phyloP scores from a whole-genome alignment of 257 asterid genomes.

The Solanum tacnaense region DNA sequence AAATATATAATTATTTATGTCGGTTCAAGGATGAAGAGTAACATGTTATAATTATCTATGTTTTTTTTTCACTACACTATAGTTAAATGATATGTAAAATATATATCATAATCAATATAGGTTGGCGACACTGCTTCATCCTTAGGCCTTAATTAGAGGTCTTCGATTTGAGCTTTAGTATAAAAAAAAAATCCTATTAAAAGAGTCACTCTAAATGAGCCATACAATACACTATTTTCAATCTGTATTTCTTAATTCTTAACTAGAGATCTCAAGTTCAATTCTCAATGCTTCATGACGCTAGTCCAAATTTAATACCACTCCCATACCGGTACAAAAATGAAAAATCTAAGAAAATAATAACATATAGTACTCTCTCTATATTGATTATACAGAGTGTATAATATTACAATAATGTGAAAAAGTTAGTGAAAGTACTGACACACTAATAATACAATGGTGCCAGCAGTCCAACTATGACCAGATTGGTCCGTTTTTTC shows the following conservation, averaged over 20 bases:
- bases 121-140: fast-evolving
- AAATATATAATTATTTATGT: too few species aligned
- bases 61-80: not conserved
- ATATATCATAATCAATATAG: too few species aligned
- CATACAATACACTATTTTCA: not conserved
- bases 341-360: too few species aligned
- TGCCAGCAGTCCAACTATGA: not conserved
- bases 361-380: not conserved
- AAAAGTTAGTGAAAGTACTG: not conserved
- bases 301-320: not conserved
- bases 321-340: not conserved
- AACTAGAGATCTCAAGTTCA: too few species aligned
- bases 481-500: not conserved
- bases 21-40: too few species aligned
- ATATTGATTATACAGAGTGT: not conserved
- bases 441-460: not conserved
- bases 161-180: fast-evolving
- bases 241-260: not conserved
- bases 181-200: too few species aligned
- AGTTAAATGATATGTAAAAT: too few species aligned
- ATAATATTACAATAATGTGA: not conserved
- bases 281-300: fast-evolving
- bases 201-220: too few species aligned
- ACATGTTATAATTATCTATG: too few species aligned
- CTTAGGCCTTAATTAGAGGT: too few species aligned